Evolutionary conservation across 495 filamentous ascomycete species (phyloP).

Genomic region (Schizothecium vesticola): DNA sequence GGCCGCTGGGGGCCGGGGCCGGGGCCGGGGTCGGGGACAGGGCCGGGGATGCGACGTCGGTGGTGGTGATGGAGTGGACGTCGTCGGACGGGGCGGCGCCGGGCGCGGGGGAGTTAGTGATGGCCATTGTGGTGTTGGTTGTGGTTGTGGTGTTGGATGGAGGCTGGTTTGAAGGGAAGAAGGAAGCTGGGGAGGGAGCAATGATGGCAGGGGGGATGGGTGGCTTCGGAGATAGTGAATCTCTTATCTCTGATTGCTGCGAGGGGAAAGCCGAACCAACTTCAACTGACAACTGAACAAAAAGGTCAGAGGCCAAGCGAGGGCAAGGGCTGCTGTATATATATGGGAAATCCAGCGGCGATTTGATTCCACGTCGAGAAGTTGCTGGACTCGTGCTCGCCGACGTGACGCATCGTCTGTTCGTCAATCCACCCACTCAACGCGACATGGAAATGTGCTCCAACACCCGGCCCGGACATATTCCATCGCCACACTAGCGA

Average conservation of each 20-base stretch:
- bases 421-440: background rate
- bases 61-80: constrained; percentile 7
- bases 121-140: constrained; percentile 17
- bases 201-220: background rate
- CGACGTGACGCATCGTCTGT: constrained; percentile 27
- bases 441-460: background rate
- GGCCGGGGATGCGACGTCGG: constrained; percentile 11
- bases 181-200: background rate
- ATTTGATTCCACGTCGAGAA: background rate
- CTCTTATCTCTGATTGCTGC: background rate
- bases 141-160: background rate
- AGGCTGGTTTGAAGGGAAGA: background rate
- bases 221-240: background rate
- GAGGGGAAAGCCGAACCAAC: background rate
- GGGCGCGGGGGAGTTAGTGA: constrained; percentile 7
- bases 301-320: background rate
- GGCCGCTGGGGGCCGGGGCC: constrained; percentile 5
- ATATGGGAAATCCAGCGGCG: background rate
- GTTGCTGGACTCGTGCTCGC: constrained; percentile 4
- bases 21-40: background rate
- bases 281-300: background rate
- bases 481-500: too few relatives aligned
- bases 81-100: constrained; percentile 4
- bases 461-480: too few relatives aligned
- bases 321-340: background rate